Conservation (phyloP, 129 eudicot genomes). For the Chrysanthemum lavandulifolium region DNA sequence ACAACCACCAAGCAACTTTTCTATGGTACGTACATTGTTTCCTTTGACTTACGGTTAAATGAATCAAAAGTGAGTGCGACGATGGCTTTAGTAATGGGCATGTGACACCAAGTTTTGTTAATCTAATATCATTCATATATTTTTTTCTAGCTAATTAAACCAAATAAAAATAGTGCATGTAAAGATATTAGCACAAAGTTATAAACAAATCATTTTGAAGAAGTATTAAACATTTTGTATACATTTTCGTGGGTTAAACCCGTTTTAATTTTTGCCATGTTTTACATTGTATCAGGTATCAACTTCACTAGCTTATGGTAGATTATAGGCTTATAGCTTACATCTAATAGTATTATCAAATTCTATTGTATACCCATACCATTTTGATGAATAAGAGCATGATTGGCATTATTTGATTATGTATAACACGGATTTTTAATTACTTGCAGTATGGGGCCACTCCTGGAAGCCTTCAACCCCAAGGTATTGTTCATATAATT, state of each 20-base stretch:
- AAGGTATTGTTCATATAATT: constrained; percentile 30
- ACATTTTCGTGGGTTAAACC: not conserved
- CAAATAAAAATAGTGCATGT: no score
- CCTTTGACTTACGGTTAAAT: not conserved
- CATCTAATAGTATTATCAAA: no score
- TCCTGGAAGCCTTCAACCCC: constrained; percentile 51
- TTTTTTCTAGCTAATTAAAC: no score
- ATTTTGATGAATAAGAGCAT: no score
- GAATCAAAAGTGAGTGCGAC: not conserved
- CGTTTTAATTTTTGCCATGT: not conserved
- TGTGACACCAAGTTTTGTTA: not conserved
- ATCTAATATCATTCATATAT: no score
- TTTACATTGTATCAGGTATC: no score
- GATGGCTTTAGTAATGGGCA: not conserved
- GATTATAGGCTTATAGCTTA: no score
- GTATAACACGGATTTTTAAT: not conserved
- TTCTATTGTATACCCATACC: no score
- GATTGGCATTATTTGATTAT: not conserved
- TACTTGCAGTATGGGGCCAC: constrained; percentile 42
- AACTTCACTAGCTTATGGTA: no score
- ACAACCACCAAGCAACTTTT: constrained; percentile 35
- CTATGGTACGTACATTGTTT: constrained; percentile 41
- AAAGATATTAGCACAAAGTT: no score
- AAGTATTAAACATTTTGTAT: not conserved
- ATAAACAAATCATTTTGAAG: not conserved